phyloP scores from a whole-genome alignment of 495 filamentous ascomycete species.

The Annulohypoxylon stygium region DNA sequence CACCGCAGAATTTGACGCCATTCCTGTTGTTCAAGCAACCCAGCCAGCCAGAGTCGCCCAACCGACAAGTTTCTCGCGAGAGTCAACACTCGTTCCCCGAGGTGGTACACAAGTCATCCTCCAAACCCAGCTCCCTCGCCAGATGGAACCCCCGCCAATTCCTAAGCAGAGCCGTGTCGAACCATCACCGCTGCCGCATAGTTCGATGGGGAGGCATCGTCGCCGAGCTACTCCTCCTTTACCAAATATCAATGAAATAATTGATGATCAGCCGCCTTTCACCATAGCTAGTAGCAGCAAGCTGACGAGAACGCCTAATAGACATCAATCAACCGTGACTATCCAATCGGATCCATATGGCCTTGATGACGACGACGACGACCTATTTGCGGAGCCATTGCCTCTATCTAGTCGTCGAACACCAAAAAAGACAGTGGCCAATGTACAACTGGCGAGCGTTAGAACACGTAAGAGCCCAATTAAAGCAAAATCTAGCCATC shows the following conservation, averaged over 20 bases:
- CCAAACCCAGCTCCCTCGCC: slow-evolving; percentile 60
- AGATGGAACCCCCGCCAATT: slow-evolving; percentile 6
- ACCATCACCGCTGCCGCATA: slow-evolving; percentile 12
- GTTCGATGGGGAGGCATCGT: slow-evolving; percentile 22
- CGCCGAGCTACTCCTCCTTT: slow-evolving; percentile 24
- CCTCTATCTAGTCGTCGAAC: slow-evolving; percentile 31
- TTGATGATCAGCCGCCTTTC: slow-evolving; percentile 36
- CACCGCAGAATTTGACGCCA: slow-evolving; percentile 11
- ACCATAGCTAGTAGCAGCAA: slow-evolving; percentile 28
- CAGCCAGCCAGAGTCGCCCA: slow-evolving; percentile 32
- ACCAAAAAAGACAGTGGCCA: slow-evolving; percentile 51
- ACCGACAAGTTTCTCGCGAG: slow-evolving; percentile 41
- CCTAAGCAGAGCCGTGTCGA: slow-evolving; percentile 12
- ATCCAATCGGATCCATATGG: slow-evolving; percentile 28
- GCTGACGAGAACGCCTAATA: slow-evolving; percentile 18
- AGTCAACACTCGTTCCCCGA: slow-evolving; percentile 50
- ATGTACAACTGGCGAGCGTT: slow-evolving; percentile 34
- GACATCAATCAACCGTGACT: slow-evolving; percentile 21
- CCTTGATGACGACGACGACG: slow-evolving; percentile 54
- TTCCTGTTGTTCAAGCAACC: slow-evolving; percentile 47
- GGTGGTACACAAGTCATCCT: slow-evolving; percentile 62
- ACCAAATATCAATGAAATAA: slow-evolving; percentile 27
- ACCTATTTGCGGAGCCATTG: slow-evolving; percentile 52
- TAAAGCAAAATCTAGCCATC: slow-evolving; percentile 26
- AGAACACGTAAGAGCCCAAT: slow-evolving; percentile 38